Base-by-base conservation (phyloP, 2,329 filamentous ascomycete species). In the Penicillium aurantiogriseum region DNA sequence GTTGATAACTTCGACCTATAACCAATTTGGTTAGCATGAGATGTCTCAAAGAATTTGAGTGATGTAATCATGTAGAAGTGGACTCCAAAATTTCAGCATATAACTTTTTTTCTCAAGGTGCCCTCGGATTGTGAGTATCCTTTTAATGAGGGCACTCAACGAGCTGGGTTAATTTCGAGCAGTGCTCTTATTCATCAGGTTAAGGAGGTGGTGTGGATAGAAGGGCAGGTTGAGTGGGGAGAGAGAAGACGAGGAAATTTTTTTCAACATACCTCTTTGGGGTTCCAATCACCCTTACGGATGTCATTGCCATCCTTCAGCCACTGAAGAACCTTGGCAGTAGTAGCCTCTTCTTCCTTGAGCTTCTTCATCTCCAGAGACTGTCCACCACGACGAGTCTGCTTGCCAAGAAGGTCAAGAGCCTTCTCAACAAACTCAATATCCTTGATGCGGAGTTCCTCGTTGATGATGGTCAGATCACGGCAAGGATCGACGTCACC, bases 351-450 rank as follows among this genome's bases (percentile, higher is more conserved):
- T 72, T 97, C 94, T 74, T 96, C 91, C 75, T 89, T 92, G 65
- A 96, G 82, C 82, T 96, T 97, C 86, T 97, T 99, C 85, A 96
- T 91, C 82, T 99, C 94, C 60, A 99, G 82, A 76, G 88, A 92
- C 79, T 99, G 93, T 47, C 94, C 94, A 71, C 94, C 94, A 80
- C 93, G 85, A 65, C 91, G 85, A 42, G 94, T 99, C 82, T 94
- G 93, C 85, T 97, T 99, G 81, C 89, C 88, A 68, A 96, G 83
- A 76, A 84, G 87, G 76, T 97, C 95, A 55, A 94, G 86, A 4
- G 92, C 90, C 84, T 99, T 99, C 81, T 96, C 92, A 59, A 90
- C 87, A 74, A 97, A 99, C 81, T 99, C 95, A 65, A 97, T 97
- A 79, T 99, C 94, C 83, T 99, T 99, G 77, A 97, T 88, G 63